Evolutionary conservation across 1,284 basidiomycete genomes (phyloP).

Genomic region (Sporisorium reilianum): DNA sequence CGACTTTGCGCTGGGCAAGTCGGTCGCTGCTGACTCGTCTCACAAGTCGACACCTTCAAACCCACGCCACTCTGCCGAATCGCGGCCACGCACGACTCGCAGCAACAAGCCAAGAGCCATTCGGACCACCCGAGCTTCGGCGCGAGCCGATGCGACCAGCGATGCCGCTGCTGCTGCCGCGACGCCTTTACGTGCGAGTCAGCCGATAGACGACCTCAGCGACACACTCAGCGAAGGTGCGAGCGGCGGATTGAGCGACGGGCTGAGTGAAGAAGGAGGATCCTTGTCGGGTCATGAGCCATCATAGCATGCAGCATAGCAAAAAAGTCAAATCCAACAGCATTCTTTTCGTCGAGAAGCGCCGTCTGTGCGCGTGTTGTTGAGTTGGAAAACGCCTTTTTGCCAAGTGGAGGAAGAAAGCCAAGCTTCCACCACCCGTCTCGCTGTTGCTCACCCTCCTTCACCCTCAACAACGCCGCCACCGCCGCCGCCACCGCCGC

Average conservation of each 20-base stretch:
- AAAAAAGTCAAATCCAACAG: background rate
- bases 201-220: conserved; percentile 18
- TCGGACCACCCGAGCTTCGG: conserved; percentile 11
- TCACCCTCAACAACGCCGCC: no score
- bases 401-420: conserved; percentile 2
- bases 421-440: background rate
- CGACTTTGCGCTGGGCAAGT: conserved; percentile 26
- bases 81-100: conserved; percentile 4
- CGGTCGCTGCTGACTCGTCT: background rate
- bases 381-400: background rate
- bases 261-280: conserved; percentile 18
- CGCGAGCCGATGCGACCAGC: background rate
- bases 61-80: conserved; percentile 1
- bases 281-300: conserved; percentile 35
- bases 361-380: conserved; percentile 6
- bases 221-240: conserved; percentile 28
- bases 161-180: background rate
- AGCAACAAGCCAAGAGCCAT: conserved; percentile 11
- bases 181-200: background rate
- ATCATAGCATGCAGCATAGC: conserved; percentile 8
- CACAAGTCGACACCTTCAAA: background rate
- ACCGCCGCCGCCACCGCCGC: background rate
- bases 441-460: background rate
- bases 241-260: conserved; percentile 33
- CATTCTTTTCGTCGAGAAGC: no score